Conservation (phyloP, 75 land plant species). For the Pinus tabuliformis region DNA sequence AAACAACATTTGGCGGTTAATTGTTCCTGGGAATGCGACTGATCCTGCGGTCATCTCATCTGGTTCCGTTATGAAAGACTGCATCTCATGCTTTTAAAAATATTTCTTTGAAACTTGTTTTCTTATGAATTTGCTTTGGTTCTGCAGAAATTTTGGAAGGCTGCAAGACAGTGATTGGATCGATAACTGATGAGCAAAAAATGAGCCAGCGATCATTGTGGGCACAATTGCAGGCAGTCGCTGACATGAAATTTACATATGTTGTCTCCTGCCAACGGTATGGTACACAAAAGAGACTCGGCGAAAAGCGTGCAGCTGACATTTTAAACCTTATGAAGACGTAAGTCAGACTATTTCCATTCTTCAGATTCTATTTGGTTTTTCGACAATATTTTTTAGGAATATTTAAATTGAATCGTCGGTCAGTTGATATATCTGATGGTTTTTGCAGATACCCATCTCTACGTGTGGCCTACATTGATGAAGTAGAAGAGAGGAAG, state of each 20-base stretch:
- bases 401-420: background rate
- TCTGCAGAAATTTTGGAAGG: background rate
- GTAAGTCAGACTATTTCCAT: slow-evolving; percentile 25
- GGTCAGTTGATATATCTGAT: background rate
- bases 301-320: no score
- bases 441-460: slow-evolving; percentile 25
- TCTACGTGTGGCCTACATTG: no score
- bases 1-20: background rate
- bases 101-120: background rate
- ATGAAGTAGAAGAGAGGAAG: no score
- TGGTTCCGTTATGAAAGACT: background rate
- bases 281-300: no score
- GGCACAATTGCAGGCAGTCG: no score
- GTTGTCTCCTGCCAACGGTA: no score
- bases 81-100: background rate
- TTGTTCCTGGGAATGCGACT: background rate
- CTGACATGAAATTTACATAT: no score
- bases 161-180: no score
- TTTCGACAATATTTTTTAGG: background rate
- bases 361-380: background rate
- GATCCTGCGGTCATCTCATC: background rate
- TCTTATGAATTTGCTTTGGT: background rate
- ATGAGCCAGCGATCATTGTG: no score
- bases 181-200: no score
- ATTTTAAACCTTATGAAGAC: no score